Evolutionary conservation across 768 basidiomycete species (phyloP).

Genomic region (Tylopilus balloui): DNA sequence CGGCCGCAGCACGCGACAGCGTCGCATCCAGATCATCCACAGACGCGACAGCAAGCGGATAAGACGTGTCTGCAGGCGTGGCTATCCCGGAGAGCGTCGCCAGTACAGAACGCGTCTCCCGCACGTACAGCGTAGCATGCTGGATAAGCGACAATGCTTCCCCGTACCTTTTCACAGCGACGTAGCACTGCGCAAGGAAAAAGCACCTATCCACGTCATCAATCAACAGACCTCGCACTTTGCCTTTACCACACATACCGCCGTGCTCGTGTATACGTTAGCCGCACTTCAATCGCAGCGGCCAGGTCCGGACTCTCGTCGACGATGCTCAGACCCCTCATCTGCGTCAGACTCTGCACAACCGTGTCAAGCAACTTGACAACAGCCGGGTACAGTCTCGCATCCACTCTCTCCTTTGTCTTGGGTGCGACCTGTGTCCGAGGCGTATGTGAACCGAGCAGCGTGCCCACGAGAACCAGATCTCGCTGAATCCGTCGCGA

Average conservation of each 20-base stretch:
- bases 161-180: constrained; percentile 62
- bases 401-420: constrained; percentile 53
- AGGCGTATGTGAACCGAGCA: constrained; percentile 44
- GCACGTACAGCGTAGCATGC: constrained; percentile 66
- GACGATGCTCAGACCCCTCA: constrained; percentile 77
- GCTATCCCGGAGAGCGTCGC: constrained; percentile 46
- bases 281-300: constrained; percentile 69
- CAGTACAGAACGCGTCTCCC: constrained; percentile 59
- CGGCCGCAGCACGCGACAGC: constrained; percentile 43
- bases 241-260: constrained; percentile 42
- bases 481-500: constrained; percentile 87
- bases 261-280: constrained; percentile 69
- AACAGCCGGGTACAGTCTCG: constrained; percentile 75
- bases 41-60: constrained; percentile 42
- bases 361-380: constrained; percentile 87
- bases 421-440: constrained; percentile 25
- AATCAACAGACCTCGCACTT: neutral
- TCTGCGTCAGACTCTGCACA: constrained; percentile 79
- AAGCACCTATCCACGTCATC: constrained; percentile 47
- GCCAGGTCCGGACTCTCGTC: constrained; percentile 85
- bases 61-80: constrained; percentile 41
- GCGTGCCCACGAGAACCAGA: constrained; percentile 67
- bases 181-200: constrained; percentile 74
- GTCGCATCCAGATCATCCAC: constrained; percentile 51
- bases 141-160: constrained; percentile 70